Base-by-base conservation (phyloP, 768 basidiomycete genomes). In the Auriscalpium orientale region DNA sequence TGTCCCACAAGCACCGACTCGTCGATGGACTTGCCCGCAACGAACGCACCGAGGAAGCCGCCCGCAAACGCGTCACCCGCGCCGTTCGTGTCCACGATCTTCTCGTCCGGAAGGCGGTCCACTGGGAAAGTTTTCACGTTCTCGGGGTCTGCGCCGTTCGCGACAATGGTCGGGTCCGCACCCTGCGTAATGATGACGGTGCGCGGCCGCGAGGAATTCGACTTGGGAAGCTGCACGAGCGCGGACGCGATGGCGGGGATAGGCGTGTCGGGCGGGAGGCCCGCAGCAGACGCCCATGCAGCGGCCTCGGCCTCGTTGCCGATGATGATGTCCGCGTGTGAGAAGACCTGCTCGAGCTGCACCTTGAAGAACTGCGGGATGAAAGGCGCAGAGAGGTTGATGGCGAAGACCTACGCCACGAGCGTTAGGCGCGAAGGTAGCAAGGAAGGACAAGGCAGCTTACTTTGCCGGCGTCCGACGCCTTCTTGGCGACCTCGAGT, bases 11-110 rank as follows among this genome's bases (percentile, higher is more conserved):
- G 82, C 57, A 99, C 80, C 48, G 79, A 79, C 70, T 92, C 85
- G 18, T 87, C 84, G 33, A 91, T 65, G 33, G 67, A 72, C 79
- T 91, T 97, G 12, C 92, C 94, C 37, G 80, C 70, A 51, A 91
- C 84, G 55, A 82, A 77, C 1, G 87, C 95, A 51, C 91, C 97
- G 53, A 98, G 72, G 80, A 98, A 95, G 40, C 91, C 97, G 56
- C 95, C 97, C 22, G 94, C 93, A 65, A 99, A 98, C 45, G 91
- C 92, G 69, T 99, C 95, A 45, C 97, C 97, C 20, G 97, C 97
- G 51, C 91, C 97, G 71, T 99, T 99, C 49, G 97, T 98, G 70
- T 99, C 97, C 56, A 97, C 87, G 62, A 97, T 94, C 70, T 85
- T 64, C 43, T 75, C 78, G 53, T 79, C 76, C 47, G 66, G 63